Evolutionary conservation across 176 grass and related monocot genomes (phyloP), one percentile per base, ranked within the genome.

Genomic region (Rhynchospora breviuscula): DNA sequence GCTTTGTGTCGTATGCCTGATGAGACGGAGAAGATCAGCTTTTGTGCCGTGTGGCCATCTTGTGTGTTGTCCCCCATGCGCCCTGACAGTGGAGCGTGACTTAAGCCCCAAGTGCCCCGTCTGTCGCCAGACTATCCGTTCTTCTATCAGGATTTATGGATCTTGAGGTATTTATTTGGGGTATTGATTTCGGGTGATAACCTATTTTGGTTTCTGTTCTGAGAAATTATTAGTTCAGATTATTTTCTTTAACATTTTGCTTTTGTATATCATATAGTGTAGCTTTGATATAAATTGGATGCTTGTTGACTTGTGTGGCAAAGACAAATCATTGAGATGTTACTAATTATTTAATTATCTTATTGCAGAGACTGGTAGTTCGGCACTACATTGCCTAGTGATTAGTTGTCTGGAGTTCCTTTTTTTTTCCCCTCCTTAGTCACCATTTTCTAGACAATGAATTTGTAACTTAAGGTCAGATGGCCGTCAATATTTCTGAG

Each of bases 31-130:
- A 74, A 91, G 63, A 72, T 90, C 91, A 19, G 96, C 89, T 79
- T 98, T 98, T 89, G 65, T 95, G 89, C 96, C 93, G 53, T 98
- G 96, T 83, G 96, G 96, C 49, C 96, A 98, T 86, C 93, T 91
- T 79, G 91, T 98, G 68, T 98, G 96, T 84, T 98, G 96, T 59
- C 87, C 84, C 64, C 89, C 71, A 1, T 98, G 96, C 17, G 93
- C 92, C 35, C 48, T 89, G 54, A 85, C 57, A 77, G 85, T 98
- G 6, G 89, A 87, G 74, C 80, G 85, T 52, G 73, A 85, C 58
- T 22, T 7, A 8, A 88, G 81, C 67, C 89, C 91, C 26, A 88
- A 87, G 60, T 98, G 96, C 43, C 96, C 96, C 73, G 66, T 98
- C 25, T 98, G 96, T 81, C 89, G 93, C 29, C 93, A 95, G 79